Evolutionary conservation across 768 basidiomycete genomes (phyloP).

Genomic region (Lanmaoa pseudosensibilis): DNA sequence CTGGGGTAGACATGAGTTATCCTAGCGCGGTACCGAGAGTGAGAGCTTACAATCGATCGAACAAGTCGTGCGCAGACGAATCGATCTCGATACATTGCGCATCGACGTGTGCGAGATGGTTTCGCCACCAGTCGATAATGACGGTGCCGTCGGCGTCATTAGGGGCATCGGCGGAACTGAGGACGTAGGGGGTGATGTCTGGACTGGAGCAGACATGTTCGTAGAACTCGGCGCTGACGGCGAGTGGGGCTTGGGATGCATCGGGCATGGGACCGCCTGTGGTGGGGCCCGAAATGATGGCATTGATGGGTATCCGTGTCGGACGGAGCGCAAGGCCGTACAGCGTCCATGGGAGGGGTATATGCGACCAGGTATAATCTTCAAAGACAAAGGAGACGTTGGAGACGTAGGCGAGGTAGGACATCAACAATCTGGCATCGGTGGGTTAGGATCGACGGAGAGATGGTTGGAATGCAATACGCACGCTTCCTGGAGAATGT

Average conservation of each 20-base stretch:
- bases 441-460: neutral
- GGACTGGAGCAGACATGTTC: constrained; percentile 44
- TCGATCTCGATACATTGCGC: constrained; percentile 48
- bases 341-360: constrained; percentile 52
- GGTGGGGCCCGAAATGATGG: constrained; percentile 56
- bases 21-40: neutral
- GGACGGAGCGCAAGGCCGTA: constrained; percentile 56
- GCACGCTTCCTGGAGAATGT: constrained; percentile 61
- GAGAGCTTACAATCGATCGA: constrained; percentile 47
- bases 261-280: constrained; percentile 46
- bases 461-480: constrained; percentile 18
- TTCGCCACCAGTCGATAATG: constrained; percentile 53
- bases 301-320: constrained; percentile 54
- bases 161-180: constrained; percentile 39
- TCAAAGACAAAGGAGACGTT: constrained; percentile 62
- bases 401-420: constrained; percentile 49
- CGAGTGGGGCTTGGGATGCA: constrained; percentile 27
- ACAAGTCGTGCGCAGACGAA: constrained; percentile 40
- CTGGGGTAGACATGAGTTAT: constrained; percentile 24
- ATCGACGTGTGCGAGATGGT: constrained; percentile 36
- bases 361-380: constrained; percentile 60
- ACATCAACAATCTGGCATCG: constrained; percentile 44
- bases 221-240: constrained; percentile 52
- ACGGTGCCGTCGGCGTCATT: constrained; percentile 39
- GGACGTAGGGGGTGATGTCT: constrained; percentile 31